Evolutionary conservation across 208 protist genomes (phyloP), one percentile per base, ranked within the genome.

Genomic region (Balamuthia mandrillaris): DNA sequence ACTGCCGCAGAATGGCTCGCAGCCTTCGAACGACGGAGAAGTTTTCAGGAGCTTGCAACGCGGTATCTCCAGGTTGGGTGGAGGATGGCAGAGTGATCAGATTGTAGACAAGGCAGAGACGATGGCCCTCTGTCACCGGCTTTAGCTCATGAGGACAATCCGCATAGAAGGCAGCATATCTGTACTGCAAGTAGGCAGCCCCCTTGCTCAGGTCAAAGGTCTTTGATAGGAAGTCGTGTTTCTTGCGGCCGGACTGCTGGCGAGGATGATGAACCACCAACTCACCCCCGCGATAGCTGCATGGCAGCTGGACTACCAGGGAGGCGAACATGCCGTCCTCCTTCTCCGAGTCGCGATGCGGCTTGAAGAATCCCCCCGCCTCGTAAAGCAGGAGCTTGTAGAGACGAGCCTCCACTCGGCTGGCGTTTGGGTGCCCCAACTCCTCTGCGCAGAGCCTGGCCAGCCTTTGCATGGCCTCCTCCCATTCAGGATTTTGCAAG

Each of bases 381-480:
- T 75, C 65, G 65, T 75, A 75, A 5, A 75, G 39, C 4, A 75
- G 65, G 18, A 75, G 37, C 65, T 75, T 75, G 65, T 75, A 51
- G 18, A 51, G 42, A n/a, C 35, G 39, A 24, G 4, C 2, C 39
- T 9, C 65, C 24, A 75, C n/a, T 9, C 16, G n/a, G 3, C 7
- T 6, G 6, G 12, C 24, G 14, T 37, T 3, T 24, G 42, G 6
- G 41, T 54, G 65, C 41, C 65, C 65, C 9, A 75, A 29, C 10
- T 24, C 65, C 41, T 75, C 41, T 16, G 4, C 3, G 37, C 45
- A 9, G 37, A 52, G 42, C 3, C 3, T 2, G 6, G 44, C 9
- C 60, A 29, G 44, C 27, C 9, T 18, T 14, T 68, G 10, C 60
- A 29, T 45, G 7, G 10, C 60, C 16, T 3, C 7, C 60, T 68